phyloP scores from a whole-genome alignment of 768 basidiomycete species.

The Sporobolomyces pararoseus region DNA sequence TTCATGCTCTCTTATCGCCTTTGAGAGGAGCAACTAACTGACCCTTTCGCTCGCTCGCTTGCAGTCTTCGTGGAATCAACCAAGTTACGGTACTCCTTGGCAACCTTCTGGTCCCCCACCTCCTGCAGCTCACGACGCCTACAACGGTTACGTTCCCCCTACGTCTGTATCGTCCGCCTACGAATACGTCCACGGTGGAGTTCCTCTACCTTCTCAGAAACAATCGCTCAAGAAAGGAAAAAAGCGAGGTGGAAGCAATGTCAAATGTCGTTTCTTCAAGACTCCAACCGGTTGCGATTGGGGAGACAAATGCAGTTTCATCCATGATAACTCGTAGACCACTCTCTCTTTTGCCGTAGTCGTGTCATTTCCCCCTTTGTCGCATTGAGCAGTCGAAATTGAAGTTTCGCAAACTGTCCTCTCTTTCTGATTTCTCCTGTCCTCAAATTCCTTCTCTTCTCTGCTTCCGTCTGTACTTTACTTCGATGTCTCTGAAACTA shows the following conservation, averaged over 20 bases:
- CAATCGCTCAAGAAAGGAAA: neutral
- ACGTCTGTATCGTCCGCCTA: neutral
- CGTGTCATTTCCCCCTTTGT: too few species aligned
- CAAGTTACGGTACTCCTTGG: slow-evolving; percentile 4
- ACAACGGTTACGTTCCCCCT: slow-evolving; percentile 36
- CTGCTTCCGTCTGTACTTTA: neutral
- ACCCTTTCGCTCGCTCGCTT: neutral
- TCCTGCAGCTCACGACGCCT: neutral
- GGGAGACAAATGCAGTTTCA: slow-evolving; percentile 25
- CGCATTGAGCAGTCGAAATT: too few species aligned
- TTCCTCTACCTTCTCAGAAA: neutral
- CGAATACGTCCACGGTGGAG: neutral
- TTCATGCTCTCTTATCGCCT: neutral
- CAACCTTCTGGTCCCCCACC: neutral
- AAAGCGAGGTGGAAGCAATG: slow-evolving; percentile 6
- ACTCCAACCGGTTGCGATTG: slow-evolving; percentile 16
- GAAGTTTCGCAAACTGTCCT: neutral
- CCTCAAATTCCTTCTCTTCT: neutral
- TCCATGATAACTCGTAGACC: slow-evolving; percentile 7
- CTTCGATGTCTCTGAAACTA: too few species aligned
- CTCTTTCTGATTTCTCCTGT: neutral
- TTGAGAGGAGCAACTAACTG: neutral
- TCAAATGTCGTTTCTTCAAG: slow-evolving; percentile 11
- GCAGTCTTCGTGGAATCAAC: neutral
- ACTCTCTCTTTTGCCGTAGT: neutral